Conservation (phyloP, 768 basidiomycete species). For the Tubosaeta sp. region DNA sequence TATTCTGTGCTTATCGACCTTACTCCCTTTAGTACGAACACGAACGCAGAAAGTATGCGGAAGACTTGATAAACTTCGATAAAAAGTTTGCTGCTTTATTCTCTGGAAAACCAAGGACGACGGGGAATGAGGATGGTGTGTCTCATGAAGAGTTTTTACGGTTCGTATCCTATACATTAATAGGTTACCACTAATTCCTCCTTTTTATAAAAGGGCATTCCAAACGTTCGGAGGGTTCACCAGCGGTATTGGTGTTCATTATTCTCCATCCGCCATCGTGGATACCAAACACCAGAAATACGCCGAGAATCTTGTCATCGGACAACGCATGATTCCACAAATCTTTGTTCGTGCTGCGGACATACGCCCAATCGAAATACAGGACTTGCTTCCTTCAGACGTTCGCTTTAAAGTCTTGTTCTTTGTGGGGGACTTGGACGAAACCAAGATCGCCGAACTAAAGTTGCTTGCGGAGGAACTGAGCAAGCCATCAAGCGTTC, state of each 20-base stretch:
- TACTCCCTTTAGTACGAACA: conserved; percentile 52
- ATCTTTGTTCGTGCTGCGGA: conserved; percentile 35
- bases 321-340: conserved; percentile 37
- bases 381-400: conserved; percentile 38
- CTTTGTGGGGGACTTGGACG: conserved; percentile 30
- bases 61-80: conserved; percentile 72
- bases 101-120: conserved; percentile 59
- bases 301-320: conserved; percentile 32
- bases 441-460: conserved; percentile 19
- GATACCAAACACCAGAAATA: conserved; percentile 26
- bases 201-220: conserved; percentile 28
- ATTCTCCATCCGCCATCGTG: conserved; percentile 35
- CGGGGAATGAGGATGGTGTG: conserved; percentile 32
- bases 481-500: conserved; percentile 20
- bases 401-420: conserved; percentile 36
- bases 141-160: conserved; percentile 34
- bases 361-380: conserved; percentile 35
- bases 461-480: conserved; percentile 26
- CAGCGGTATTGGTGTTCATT: conserved; percentile 38
- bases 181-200: neutral
- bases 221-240: conserved; percentile 37
- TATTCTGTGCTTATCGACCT: neutral
- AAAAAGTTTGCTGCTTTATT: conserved; percentile 61
- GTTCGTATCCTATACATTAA: conserved; percentile 12
- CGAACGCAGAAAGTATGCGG: conserved; percentile 64